Evolutionary conservation across 163 green algal species (phyloP).

Genomic region (Picocystis sp.): DNA sequence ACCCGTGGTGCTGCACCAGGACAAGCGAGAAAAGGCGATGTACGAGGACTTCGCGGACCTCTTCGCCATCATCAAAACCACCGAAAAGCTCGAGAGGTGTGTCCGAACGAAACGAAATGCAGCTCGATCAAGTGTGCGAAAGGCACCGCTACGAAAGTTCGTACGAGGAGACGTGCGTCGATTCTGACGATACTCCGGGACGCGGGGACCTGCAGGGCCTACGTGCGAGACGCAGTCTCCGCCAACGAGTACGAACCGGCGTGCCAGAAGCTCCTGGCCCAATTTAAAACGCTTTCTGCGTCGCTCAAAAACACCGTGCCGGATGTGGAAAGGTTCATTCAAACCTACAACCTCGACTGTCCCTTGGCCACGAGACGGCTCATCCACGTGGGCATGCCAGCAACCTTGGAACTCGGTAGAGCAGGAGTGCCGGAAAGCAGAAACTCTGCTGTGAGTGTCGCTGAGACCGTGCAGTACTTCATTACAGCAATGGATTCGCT

Average conservation of each 20-base stretch:
- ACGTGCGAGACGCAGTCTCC: constrained; percentile 62
- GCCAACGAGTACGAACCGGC: constrained; percentile 64
- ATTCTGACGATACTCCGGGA: no score
- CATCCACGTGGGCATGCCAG: constrained; percentile 66
- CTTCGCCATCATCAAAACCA: constrained; percentile 85
- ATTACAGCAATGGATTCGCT: constrained; percentile 88
- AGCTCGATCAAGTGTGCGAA: no score
- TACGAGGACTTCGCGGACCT: constrained; percentile 43
- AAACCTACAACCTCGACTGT: constrained; percentile 83
- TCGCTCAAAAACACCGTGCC: constrained; percentile 53
- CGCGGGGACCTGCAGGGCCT: constrained; percentile 29
- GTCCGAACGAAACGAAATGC: no score
- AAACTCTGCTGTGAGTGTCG: constrained; percentile 27
- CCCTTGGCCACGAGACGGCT: constrained; percentile 58
- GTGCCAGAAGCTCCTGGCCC: constrained; percentile 75
- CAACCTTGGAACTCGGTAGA: constrained; percentile 70
- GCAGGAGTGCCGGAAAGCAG: not conserved
- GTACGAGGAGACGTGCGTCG: no score
- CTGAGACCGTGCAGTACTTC: constrained; percentile 71
- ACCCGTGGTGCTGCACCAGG: no score
- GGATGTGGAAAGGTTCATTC: constrained; percentile 67
- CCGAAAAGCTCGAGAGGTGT: constrained; percentile 70
- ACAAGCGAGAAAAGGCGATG: no score
- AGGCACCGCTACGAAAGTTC: no score
- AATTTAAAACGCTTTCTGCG: constrained; percentile 75